These are phyloP conservation scores for Terana coerulea DNA, from an alignment of 768 basidiomycete genomes.

Conservation along the genomic window DNA sequence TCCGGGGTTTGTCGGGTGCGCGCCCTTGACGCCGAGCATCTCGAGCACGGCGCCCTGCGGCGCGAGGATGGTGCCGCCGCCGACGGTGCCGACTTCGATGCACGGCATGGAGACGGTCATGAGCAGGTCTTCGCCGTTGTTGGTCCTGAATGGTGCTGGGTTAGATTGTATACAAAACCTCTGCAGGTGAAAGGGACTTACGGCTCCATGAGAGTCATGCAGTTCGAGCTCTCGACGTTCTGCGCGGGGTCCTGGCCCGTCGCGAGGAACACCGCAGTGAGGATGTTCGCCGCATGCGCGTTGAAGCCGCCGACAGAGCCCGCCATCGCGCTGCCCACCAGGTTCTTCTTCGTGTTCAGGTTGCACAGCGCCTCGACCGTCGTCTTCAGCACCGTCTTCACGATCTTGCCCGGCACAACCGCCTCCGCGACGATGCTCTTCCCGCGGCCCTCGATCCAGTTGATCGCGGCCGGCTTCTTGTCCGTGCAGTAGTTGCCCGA, in stretches of 20 bases:
- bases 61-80: slow-evolving; percentile 89
- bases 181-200: slow-evolving; percentile 41
- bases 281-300: slow-evolving; percentile 96
- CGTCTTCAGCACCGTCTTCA: slow-evolving; percentile 91
- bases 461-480: slow-evolving; percentile 99
- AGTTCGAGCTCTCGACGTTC: slow-evolving; percentile 97
- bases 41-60: slow-evolving; percentile 91
- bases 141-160: slow-evolving; percentile 51
- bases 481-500: slow-evolving; percentile 99
- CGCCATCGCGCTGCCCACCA: slow-evolving; percentile 97
- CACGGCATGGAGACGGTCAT: slow-evolving; percentile 98
- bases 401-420: slow-evolving; percentile 82
- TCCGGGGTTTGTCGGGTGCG: slow-evolving; percentile 83
- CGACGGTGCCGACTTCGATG: slow-evolving; percentile 97
- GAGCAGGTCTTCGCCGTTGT: slow-evolving; percentile 85
- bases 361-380: slow-evolving; percentile 87
- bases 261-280: slow-evolving; percentile 93
- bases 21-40: slow-evolving; percentile 90
- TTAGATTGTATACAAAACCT: not conserved
- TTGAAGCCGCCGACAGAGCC: slow-evolving; percentile 98
- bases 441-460: slow-evolving; percentile 99
- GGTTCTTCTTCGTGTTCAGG: slow-evolving; percentile 94
- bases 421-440: slow-evolving; percentile 98
- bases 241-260: slow-evolving; percentile 99
- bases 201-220: slow-evolving; percentile 99